Evolutionary conservation across 2,329 filamentous ascomycete species (phyloP).

Genomic region (Pseudocercospora fuligena): DNA sequence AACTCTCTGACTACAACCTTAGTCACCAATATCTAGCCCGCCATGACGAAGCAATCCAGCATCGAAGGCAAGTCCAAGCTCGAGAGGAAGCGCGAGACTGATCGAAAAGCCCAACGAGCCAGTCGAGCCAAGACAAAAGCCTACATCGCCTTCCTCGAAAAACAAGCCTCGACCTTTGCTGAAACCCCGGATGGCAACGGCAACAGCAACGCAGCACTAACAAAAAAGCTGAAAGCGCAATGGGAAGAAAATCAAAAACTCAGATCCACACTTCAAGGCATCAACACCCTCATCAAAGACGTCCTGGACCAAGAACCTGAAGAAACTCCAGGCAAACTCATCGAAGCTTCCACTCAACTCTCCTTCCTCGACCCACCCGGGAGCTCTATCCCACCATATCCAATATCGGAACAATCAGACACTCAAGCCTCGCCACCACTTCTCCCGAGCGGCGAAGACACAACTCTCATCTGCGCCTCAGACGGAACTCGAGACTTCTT

Average conservation of each 20-base stretch:
- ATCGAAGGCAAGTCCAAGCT: neutral
- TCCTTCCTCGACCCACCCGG: neutral
- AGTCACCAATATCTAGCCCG: neutral
- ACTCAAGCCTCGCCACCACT: neutral
- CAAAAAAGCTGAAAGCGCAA: neutral
- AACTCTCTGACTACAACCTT: neutral
- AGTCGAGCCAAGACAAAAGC: constrained; percentile 14
- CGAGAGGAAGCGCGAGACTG: constrained; percentile 26
- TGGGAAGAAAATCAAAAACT: constrained; percentile 5
- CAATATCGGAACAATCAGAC: neutral
- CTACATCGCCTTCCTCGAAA: constrained; percentile 10
- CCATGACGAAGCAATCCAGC: neutral
- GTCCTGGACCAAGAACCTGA: neutral
- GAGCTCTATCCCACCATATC: neutral
- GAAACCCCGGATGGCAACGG: neutral
- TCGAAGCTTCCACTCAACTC: neutral
- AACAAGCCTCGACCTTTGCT: neutral
- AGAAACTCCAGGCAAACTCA: too few relatives aligned
- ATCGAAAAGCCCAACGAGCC: constrained; percentile 8
- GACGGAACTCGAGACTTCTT: constrained; percentile 1
- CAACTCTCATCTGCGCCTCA: neutral
- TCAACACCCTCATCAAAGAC: neutral
- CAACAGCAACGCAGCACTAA: neutral
- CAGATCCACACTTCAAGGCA: neutral
- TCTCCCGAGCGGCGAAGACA: neutral